Evolutionary conservation across 495 filamentous ascomycete species (phyloP).

Genomic region (Gamarada debralockiae): DNA sequence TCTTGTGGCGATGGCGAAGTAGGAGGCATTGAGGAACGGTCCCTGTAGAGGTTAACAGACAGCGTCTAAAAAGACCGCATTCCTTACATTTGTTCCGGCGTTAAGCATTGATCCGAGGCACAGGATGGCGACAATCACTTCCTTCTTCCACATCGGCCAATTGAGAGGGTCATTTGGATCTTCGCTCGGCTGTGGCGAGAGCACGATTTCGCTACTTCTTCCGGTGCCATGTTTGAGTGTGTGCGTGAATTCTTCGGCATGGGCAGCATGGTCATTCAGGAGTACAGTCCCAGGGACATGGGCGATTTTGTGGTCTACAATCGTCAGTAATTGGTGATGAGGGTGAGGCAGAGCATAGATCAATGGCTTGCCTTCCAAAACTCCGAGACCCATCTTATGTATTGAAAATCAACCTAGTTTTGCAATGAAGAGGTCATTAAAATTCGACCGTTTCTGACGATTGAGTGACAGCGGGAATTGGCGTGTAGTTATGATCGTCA

Average conservation of each 20-base stretch:
- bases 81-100: slow-evolving; percentile 61
- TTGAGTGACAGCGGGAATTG: too few species aligned
- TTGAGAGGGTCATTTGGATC: slow-evolving; percentile 45
- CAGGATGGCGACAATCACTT: slow-evolving; percentile 28
- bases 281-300: slow-evolving; percentile 4
- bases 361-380: too few species aligned
- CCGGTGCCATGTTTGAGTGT: slow-evolving; percentile 40
- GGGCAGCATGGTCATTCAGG: slow-evolving; percentile 1
- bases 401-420: too few species aligned
- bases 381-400: too few species aligned
- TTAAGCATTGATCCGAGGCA: slow-evolving; percentile 57
- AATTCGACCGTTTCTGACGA: too few species aligned
- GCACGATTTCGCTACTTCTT: too few species aligned
- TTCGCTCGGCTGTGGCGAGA: slow-evolving; percentile 41
- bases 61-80: not conserved
- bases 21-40: slow-evolving; percentile 3
- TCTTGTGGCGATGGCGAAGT: slow-evolving; percentile 1
- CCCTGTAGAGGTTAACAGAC: not conserved
- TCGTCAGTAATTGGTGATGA: too few species aligned
- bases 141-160: slow-evolving; percentile 37
- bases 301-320: too few species aligned
- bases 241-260: too few species aligned
- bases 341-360: too few species aligned
- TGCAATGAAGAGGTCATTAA: too few species aligned
- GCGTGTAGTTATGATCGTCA: too few species aligned